A percentile compares a stretch with the other conserved stretches of the same genome.
phyloP scores from a whole-genome alignment of 2,329 filamentous ascomycete genomes.

The Colletotrichum spinosum region DNA sequence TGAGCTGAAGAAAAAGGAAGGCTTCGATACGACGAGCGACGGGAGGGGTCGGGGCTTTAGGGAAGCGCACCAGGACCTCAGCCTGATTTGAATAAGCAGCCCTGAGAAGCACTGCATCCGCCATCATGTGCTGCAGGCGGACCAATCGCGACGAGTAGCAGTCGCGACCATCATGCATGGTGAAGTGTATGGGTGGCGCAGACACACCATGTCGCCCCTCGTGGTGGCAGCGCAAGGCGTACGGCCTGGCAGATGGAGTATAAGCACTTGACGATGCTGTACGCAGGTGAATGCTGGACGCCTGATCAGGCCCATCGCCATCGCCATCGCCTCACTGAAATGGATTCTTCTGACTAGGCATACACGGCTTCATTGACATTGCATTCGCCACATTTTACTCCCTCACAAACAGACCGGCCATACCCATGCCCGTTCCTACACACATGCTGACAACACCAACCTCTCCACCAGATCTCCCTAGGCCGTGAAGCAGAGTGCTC shows the following conservation, averaged over 20 bases:
- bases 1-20: not conserved
- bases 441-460: conserved; percentile 92
- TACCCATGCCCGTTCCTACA: conserved; percentile 84
- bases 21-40: not conserved
- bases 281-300: no score
- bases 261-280: no score
- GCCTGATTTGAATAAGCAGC: not conserved
- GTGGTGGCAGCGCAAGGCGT: no score
- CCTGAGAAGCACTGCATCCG: no score
- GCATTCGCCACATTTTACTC: conserved; percentile 55
- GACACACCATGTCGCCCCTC: not conserved
- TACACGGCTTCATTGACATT: no score
- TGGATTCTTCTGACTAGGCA: no score
- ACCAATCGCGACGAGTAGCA: not conserved
- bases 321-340: no score
- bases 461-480: conserved; percentile 76
- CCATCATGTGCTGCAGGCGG: not conserved
- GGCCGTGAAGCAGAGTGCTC: conserved; percentile 75
- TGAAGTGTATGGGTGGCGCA: conserved; percentile 1
- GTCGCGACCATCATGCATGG: not conserved
- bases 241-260: no score
- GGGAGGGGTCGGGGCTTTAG: not conserved
- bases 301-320: no score
- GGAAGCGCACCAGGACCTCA: not conserved
- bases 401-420: conserved; percentile 75